A percentile compares a stretch with the other conserved stretches of the same genome.
phyloP scores from a whole-genome alignment of 2,329 filamentous ascomycete species.

The Sporothrix luriei region DNA sequence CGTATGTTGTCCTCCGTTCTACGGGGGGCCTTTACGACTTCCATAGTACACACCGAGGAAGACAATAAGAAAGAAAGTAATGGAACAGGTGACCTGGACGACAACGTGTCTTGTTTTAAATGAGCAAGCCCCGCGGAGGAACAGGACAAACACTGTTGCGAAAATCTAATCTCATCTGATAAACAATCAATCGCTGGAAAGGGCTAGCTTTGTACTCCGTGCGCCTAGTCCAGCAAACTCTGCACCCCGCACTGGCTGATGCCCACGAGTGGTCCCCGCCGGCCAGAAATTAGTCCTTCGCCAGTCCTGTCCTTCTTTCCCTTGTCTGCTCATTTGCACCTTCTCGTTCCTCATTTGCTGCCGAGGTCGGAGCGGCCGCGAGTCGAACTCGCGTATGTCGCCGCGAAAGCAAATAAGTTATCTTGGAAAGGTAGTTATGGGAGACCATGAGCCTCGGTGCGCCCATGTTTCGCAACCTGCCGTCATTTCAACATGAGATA shows the following conservation, averaged over 20 bases:
- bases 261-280: not conserved
- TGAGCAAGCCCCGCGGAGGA: not conserved
- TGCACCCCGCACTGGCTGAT: conserved; percentile 22
- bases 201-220: conserved; percentile 26
- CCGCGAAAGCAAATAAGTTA: conserved; percentile 13
- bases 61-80: not conserved
- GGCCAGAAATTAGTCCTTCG: not conserved
- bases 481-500: conserved; percentile 31
- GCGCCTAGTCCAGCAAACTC: conserved; percentile 12
- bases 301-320: not conserved
- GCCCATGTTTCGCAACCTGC: conserved; percentile 1
- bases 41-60: not conserved
- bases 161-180: conserved; percentile 32
- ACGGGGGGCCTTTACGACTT: not conserved
- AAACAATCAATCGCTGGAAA: conserved; percentile 27
- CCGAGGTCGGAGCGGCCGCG: conserved; percentile 31
- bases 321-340: not conserved
- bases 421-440: not conserved
- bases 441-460: not conserved
- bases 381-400: conserved; percentile 14
- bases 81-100: not conserved
- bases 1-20: not conserved
- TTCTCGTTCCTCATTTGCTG: not conserved
- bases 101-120: not conserved
- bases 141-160: not conserved